phyloP scores from a whole-genome alignment of 192 early-diverging fungal species.

The Glomus cerebriforme region DNA sequence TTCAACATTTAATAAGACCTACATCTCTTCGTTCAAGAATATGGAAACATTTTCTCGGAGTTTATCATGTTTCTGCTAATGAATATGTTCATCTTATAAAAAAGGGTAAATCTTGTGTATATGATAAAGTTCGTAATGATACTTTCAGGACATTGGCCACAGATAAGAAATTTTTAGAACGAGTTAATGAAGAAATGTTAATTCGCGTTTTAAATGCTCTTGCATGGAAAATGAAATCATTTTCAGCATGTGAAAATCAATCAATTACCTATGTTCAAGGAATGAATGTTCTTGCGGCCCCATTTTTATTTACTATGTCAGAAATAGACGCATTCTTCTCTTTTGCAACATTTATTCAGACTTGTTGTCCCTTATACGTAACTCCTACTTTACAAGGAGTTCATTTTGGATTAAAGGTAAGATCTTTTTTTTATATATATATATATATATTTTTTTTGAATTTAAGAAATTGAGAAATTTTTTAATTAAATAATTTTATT shows the following conservation, averaged over 20 bases:
- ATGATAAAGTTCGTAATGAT: constrained; percentile 89
- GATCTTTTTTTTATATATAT: not conserved
- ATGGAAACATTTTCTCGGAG: constrained; percentile 78
- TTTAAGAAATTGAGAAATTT: not conserved
- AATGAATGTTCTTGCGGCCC: constrained; percentile 92
- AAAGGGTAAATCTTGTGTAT: constrained; percentile 68
- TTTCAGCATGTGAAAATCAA: constrained; percentile 42
- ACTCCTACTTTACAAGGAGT: constrained; percentile 87
- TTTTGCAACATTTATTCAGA: constrained; percentile 84
- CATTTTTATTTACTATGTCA: constrained; percentile 89
- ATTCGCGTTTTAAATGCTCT: constrained; percentile 84
- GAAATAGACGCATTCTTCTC: constrained; percentile 91
- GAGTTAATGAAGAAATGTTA: constrained; percentile 72
- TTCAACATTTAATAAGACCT: constrained; percentile 14
- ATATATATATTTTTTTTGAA: constrained; percentile 10
- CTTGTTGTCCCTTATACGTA: constrained; percentile 91
- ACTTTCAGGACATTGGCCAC: constrained; percentile 83
- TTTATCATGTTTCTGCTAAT: constrained; percentile 67
- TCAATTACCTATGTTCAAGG: constrained; percentile 87
- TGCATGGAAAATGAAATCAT: constrained; percentile 67
- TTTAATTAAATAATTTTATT: constrained; percentile 22
- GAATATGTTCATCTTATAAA: constrained; percentile 76
- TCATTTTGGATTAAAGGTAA: constrained; percentile 85
- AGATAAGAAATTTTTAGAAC: constrained; percentile 70
- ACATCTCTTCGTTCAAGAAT: constrained; percentile 56